Percentiles rank a stretch among this genome's conserved stretches.
Conservation (phyloP, 345 rosid genomes). For the Geranium brycei region DNA sequence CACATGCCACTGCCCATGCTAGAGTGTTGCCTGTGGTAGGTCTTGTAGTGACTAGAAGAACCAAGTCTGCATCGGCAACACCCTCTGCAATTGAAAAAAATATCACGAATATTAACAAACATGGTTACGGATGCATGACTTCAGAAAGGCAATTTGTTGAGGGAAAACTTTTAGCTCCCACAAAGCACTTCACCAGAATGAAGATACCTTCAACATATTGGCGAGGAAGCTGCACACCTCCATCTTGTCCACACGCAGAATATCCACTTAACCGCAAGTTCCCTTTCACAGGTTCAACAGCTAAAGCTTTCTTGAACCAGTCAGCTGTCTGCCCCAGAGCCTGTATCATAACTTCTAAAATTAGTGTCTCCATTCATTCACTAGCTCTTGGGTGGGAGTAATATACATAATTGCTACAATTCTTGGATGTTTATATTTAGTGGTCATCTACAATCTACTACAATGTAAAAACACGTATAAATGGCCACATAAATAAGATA, state of each 20-base stretch:
- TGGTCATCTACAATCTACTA: not conserved
- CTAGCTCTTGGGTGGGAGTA: not conserved
- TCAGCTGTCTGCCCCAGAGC: slow-evolving; percentile 90
- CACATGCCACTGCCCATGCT: slow-evolving; percentile 99
- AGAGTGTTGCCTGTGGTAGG: slow-evolving; percentile 99
- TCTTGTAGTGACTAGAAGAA: slow-evolving; percentile 91
- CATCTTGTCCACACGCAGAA: slow-evolving; percentile 99
- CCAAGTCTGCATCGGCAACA: slow-evolving; percentile 80
- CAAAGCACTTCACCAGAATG: not conserved
- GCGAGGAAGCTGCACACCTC: slow-evolving; percentile 96
- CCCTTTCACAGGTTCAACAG: slow-evolving; percentile 98
- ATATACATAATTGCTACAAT: not conserved
- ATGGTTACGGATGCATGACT: not conserved
- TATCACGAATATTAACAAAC: slow-evolving; percentile 4
- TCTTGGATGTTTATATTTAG: not conserved
- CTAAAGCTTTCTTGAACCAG: slow-evolving; percentile 84
- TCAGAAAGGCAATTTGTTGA: not conserved
- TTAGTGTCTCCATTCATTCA: not conserved
- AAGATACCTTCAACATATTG: slow-evolving; percentile 80
- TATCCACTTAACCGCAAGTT: slow-evolving; percentile 93
- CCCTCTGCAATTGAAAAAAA: slow-evolving; percentile 43
- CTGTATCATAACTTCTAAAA: slow-evolving; percentile 22
- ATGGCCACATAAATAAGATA: not conserved
- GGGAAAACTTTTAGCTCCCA: not conserved
- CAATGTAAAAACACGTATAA: too few relatives aligned